Evolutionary conservation across 2,329 filamentous ascomycete genomes (phyloP).

Genomic region (Stromatinia cepivora): DNA sequence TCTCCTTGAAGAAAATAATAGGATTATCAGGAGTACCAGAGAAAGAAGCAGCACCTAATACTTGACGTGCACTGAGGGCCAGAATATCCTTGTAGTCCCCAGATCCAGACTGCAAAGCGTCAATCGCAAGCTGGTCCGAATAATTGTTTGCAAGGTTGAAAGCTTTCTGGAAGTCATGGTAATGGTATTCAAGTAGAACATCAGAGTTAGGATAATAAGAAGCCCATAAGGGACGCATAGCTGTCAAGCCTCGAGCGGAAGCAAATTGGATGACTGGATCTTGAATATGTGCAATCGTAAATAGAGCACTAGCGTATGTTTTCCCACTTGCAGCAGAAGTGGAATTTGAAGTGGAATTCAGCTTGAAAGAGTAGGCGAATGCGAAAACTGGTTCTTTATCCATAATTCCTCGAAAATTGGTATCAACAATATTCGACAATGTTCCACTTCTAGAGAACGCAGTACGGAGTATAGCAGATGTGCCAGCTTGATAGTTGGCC

Average conservation of each 20-base stretch:
- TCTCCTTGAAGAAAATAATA: constrained; percentile 80
- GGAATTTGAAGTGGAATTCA: constrained; percentile 45
- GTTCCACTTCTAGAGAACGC: constrained; percentile 68
- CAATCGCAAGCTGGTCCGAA: constrained; percentile 66
- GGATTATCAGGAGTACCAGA: constrained; percentile 70
- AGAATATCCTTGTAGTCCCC: constrained; percentile 76
- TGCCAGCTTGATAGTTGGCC: constrained; percentile 69
- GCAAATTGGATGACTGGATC: constrained; percentile 79
- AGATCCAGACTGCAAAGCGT: constrained; percentile 73
- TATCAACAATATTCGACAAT: constrained; percentile 66
- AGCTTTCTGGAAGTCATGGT: constrained; percentile 68
- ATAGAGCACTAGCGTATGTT: constrained; percentile 58
- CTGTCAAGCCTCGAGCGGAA: constrained; percentile 70
- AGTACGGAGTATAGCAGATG: constrained; percentile 63
- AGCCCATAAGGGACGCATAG: constrained; percentile 78
- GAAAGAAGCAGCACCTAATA: constrained; percentile 76
- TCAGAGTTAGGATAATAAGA: constrained; percentile 67
- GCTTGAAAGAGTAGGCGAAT: constrained; percentile 65
- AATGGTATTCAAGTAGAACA: constrained; percentile 73
- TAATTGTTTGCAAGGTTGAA: constrained; percentile 68
- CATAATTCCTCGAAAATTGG: constrained; percentile 67
- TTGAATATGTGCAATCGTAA: constrained; percentile 76
- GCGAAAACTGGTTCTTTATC: constrained; percentile 82
- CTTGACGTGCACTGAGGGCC: constrained; percentile 75
- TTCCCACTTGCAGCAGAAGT: constrained; percentile 32